Percentiles rank a stretch among this genome's conserved stretches.
These are phyloP conservation scores for Lactarius tabidus DNA, from an alignment of 768 basidiomycete genomes.

Conservation along the genomic window DNA sequence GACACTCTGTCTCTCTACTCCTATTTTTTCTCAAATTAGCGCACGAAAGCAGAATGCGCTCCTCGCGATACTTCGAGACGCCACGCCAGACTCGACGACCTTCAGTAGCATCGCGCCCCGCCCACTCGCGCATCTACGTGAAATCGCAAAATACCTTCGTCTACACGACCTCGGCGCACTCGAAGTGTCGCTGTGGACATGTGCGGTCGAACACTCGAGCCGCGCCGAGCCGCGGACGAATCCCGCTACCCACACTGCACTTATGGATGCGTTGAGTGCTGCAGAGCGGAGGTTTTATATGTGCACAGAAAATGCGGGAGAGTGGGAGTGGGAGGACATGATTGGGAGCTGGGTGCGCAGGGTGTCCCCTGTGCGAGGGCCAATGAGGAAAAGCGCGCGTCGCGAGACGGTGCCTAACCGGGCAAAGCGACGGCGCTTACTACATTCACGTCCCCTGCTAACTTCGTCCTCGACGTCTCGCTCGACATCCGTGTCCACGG, in stretches of 20 bases:
- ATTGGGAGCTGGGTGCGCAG: background rate
- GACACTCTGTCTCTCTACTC: constrained; percentile 1
- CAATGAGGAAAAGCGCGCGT: constrained; percentile 6
- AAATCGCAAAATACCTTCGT: background rate
- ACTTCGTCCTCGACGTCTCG: background rate
- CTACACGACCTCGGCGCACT: constrained; percentile 4
- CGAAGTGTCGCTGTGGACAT: constrained; percentile 5
- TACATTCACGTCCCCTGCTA: background rate
- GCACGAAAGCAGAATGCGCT: background rate
- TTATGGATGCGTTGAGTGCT: background rate
- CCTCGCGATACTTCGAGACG: constrained; percentile 4
- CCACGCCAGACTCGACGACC: constrained; percentile 5
- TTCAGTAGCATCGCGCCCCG: background rate
- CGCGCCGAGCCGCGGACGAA: background rate
- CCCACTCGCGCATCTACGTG: constrained; percentile 1
- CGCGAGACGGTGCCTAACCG: background rate
- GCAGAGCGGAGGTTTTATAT: background rate
- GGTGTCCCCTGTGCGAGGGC: background rate
- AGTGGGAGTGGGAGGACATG: background rate
- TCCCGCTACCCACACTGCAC: background rate
- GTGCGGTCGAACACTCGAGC: constrained; percentile 6
- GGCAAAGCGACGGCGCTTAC: background rate
- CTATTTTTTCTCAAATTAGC: constrained; percentile 2
- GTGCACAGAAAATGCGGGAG: background rate
- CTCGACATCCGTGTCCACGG: constrained; percentile 2